Conservation (phyloP, 768 basidiomycete species). For the Pleurotus eryngii region DNA sequence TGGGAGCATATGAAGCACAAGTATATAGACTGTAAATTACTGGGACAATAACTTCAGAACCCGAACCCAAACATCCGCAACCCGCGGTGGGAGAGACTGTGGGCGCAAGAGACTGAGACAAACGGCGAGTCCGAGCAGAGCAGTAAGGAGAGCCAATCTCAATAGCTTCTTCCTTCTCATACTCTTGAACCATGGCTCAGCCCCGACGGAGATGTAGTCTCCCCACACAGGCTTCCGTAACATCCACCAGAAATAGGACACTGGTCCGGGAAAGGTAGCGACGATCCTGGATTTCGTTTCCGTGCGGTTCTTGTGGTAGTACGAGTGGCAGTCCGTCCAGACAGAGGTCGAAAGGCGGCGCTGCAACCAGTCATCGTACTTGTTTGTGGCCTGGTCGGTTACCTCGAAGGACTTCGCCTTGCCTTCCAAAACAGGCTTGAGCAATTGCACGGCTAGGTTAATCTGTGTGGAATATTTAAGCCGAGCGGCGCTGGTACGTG, state of each 20-base stretch:
- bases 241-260: conserved; percentile 51
- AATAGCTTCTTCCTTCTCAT: conserved; percentile 18
- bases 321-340: conserved; percentile 53
- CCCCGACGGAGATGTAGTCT: conserved; percentile 38
- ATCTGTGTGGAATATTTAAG: conserved; percentile 33
- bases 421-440: conserved; percentile 49
- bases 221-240: conserved; percentile 38
- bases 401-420: conserved; percentile 49
- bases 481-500: conserved; percentile 8
- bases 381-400: conserved; percentile 39
- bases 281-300: conserved; percentile 38
- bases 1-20: background rate
- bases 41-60: background rate
- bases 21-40: background rate
- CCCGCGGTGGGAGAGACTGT: background rate
- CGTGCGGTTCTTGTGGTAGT: conserved; percentile 38
- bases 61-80: background rate
- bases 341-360: conserved; percentile 43
- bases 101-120: conserved; percentile 15
- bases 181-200: conserved; percentile 33
- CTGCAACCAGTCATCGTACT: conserved; percentile 53
- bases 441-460: conserved; percentile 42
- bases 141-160: conserved; percentile 19
- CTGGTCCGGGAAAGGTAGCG: conserved; percentile 53
- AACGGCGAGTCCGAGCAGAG: conserved; percentile 19